Evolutionary conservation across 148 eudicot genomes (phyloP).

Genomic region (Rhododendron ovatum): DNA sequence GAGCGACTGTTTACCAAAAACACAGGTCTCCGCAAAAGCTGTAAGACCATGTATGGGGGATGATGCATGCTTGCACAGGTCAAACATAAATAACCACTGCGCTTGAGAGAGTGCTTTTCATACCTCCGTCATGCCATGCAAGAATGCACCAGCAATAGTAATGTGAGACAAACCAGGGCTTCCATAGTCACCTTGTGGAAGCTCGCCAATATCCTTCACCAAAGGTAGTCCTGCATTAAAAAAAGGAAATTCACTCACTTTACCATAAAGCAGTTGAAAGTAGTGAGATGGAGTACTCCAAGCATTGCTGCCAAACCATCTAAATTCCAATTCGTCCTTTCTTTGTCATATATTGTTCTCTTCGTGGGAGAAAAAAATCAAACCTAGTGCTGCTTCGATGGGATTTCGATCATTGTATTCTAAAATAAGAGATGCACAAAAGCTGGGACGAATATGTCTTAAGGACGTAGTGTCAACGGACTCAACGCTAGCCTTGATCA

Average conservation of each 20-base stretch:
- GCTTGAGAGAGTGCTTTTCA: not conserved
- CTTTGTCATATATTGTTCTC: not conserved
- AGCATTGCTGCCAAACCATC: not conserved
- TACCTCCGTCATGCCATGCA: conserved; percentile 82
- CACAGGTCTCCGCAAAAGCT: not conserved
- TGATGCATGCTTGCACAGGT: not conserved
- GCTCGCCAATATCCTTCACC: conserved; percentile 64
- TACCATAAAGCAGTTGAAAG: not conserved
- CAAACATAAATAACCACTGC: not conserved
- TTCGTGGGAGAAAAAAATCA: too few relatives aligned
- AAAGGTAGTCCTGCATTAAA: conserved; percentile 56
- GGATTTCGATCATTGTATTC: not conserved
- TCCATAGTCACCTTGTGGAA: conserved; percentile 60
- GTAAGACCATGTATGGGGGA: not conserved
- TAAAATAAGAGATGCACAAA: not conserved
- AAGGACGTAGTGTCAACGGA: not conserved
- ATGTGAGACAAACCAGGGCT: conserved; percentile 70
- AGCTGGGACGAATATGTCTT: not conserved
- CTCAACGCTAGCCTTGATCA: not conserved
- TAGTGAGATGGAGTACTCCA: not conserved
- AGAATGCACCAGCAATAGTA: conserved; percentile 63
- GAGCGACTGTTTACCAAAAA: not conserved
- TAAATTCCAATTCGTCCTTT: not conserved
- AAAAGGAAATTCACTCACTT: not conserved
- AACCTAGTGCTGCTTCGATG: not conserved